Conservation (phyloP, 2,329 filamentous ascomycete species). For the Septoria petroselini region DNA sequence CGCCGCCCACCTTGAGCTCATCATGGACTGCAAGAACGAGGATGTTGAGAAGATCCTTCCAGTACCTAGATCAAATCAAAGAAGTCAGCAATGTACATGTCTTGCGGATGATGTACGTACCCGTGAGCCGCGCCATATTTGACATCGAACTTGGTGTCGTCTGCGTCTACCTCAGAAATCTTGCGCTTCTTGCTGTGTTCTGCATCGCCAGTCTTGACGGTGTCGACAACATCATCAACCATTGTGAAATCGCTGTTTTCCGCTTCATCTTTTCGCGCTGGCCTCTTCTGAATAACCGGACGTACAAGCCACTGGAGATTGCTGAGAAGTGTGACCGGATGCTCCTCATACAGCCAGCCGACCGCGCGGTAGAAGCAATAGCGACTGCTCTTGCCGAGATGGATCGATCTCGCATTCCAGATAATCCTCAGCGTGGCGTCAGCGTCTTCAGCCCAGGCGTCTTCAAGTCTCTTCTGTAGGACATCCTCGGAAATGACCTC, state of each 20-base stretch:
- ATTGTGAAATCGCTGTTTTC: conserved; percentile 31
- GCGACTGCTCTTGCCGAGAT: conserved; percentile 55
- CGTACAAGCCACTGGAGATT: conserved; percentile 57
- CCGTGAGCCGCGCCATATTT: conserved; percentile 52
- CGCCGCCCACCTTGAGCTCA: conserved; percentile 44
- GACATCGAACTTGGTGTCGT: conserved; percentile 30
- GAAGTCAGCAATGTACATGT: no score
- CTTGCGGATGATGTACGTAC: no score
- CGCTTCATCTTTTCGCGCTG: no score
- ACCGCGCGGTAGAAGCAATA: conserved; percentile 43
- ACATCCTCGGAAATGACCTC: conserved; percentile 40
- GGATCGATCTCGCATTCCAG: conserved; percentile 60
- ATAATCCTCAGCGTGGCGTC: conserved; percentile 56
- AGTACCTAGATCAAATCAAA: no score
- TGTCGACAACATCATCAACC: conserved; percentile 18
- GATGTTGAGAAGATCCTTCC: conserved; percentile 61
- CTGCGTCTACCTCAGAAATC: conserved; percentile 18
- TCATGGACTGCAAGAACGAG: conserved; percentile 52
- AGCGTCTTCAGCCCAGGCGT: conserved; percentile 52
- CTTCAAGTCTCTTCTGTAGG: conserved; percentile 45
- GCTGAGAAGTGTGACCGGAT: conserved; percentile 53
- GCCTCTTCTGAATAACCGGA: conserved; percentile 57
- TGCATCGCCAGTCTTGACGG: conserved; percentile 15
- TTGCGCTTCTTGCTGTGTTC: conserved; percentile 21
- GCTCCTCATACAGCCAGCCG: conserved; percentile 56